Evolutionary conservation across 345 rosid genomes (phyloP).

Genomic region (Brassica juncea): DNA sequence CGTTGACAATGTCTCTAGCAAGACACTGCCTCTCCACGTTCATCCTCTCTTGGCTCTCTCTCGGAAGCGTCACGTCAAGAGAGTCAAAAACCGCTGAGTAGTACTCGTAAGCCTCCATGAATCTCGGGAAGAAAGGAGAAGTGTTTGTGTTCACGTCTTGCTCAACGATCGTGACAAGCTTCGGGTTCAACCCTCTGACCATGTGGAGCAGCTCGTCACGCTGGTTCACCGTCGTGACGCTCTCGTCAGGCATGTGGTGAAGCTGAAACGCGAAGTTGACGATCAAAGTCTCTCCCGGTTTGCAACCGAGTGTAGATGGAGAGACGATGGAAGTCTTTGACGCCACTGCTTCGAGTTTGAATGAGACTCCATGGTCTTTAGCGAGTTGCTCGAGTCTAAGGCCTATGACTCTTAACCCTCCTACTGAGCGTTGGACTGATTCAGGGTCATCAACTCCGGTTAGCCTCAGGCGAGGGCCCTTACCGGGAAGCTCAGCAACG

Average conservation of each 20-base stretch:
- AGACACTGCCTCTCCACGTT: conserved; percentile 94
- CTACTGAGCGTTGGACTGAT: conserved; percentile 80
- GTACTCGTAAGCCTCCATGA: conserved; percentile 80
- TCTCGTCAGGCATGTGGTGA: conserved; percentile 99
- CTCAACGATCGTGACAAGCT: conserved; percentile 90
- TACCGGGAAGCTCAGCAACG: conserved; percentile 53
- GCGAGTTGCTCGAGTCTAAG: conserved; percentile 84
- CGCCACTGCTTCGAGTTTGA: conserved; percentile 70
- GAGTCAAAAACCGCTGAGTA: conserved; percentile 91
- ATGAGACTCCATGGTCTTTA: conserved; percentile 59
- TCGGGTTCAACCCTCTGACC: conserved; percentile 85
- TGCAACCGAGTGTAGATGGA: conserved; percentile 67
- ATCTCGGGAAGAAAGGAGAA: conserved; percentile 77
- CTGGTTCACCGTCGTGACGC: conserved; percentile 84
- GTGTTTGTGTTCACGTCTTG: conserved; percentile 96
- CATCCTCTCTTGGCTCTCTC: conserved; percentile 96
- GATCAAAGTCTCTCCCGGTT: conserved; percentile 68
- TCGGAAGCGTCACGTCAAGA: conserved; percentile 80
- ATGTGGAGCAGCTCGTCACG: conserved; percentile 89
- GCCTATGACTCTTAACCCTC: conserved; percentile 77
- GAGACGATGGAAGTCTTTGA: conserved; percentile 71
- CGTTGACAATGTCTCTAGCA: conserved; percentile 90
- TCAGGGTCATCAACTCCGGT: conserved; percentile 98
- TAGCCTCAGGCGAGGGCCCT: conserved; percentile 64
- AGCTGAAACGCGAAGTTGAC: conserved; percentile 96